Percentiles rank a stretch among this genome's conserved stretches.
phyloP scores from a whole-genome alignment of 2,329 filamentous ascomycete species.

The Arthrobotrys sinensis region DNA sequence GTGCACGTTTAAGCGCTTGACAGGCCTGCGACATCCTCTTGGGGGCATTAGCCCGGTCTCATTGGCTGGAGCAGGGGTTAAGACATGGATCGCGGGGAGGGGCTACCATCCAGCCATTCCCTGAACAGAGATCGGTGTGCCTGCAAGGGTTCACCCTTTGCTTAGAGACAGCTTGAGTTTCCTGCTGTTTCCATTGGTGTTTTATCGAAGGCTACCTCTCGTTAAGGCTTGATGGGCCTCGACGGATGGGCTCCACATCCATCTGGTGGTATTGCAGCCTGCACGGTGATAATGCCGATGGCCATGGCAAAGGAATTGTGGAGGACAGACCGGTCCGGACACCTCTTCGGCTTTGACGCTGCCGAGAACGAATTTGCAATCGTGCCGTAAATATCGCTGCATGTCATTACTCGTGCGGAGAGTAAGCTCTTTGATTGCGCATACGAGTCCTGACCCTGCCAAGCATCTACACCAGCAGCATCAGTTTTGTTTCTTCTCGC shows the following conservation, averaged over 20 bases:
- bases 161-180: conserved; percentile 53
- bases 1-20: conserved; percentile 59
- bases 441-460: conserved; percentile 5
- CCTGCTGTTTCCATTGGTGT: conserved; percentile 61
- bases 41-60: conserved; percentile 15
- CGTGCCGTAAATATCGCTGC: conserved; percentile 15
- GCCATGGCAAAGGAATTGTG: conserved; percentile 24
- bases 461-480: conserved; percentile 5
- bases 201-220: conserved; percentile 51
- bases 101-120: conserved; percentile 54
- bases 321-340: conserved; percentile 17
- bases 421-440: not conserved
- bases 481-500: conserved; percentile 45
- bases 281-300: conserved; percentile 16
- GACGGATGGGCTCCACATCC: conserved; percentile 3
- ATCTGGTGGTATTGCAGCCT: not conserved
- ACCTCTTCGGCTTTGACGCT: conserved; percentile 30
- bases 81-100: conserved; percentile 51
- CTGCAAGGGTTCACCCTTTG: conserved; percentile 45
- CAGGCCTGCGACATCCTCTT: conserved; percentile 57
- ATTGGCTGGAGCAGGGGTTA: conserved; percentile 51
- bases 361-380: conserved; percentile 30
- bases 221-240: conserved; percentile 13
- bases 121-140: conserved; percentile 44
- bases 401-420: conserved; percentile 46